Evolutionary conservation across 139 green algal species (phyloP).

Genomic region (Nannochloris sp.): DNA sequence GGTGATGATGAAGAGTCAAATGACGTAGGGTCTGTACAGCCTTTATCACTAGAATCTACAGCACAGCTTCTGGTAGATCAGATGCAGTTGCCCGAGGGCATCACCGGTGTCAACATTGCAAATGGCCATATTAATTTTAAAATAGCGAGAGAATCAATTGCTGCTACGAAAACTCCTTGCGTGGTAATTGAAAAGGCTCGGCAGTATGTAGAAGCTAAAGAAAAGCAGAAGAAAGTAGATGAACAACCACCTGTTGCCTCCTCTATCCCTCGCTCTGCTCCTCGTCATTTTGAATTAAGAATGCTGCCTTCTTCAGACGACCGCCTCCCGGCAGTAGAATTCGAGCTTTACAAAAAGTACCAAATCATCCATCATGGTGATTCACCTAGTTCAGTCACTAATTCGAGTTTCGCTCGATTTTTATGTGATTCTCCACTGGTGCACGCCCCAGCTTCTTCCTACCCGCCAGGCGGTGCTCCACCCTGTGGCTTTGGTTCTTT

Average conservation of each 20-base stretch:
- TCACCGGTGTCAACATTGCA: not conserved
- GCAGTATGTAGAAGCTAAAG: too few species aligned
- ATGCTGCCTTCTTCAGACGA: slow-evolving; percentile 7
- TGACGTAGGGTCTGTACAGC: too few species aligned
- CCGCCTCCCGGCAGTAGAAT: slow-evolving; percentile 17
- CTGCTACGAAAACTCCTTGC: slow-evolving; percentile 48
- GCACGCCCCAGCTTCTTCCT: not conserved
- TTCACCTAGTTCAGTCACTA: slow-evolving; percentile 25
- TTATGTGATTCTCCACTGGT: slow-evolving; percentile 67
- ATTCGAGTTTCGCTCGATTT: slow-evolving; percentile 52
- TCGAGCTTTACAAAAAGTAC: slow-evolving; percentile 32
- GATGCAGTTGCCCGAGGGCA: not conserved
- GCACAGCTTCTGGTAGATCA: not conserved
- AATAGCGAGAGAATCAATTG: slow-evolving; percentile 42
- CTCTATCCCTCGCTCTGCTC: not conserved
- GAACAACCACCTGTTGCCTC: not conserved
- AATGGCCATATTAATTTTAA: slow-evolving; percentile 33
- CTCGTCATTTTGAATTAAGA: slow-evolving; percentile 21
- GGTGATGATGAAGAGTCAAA: not conserved
- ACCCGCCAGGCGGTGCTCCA: slow-evolving; percentile 11
- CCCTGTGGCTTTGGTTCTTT: slow-evolving; percentile 69
- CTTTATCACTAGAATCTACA: not conserved
- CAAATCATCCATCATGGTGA: slow-evolving; percentile 51
- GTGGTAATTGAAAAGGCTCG: too few species aligned
- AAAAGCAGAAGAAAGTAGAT: not conserved